Evolutionary conservation across 305 asterid species (phyloP).

Genomic region (Plantago rigida): DNA sequence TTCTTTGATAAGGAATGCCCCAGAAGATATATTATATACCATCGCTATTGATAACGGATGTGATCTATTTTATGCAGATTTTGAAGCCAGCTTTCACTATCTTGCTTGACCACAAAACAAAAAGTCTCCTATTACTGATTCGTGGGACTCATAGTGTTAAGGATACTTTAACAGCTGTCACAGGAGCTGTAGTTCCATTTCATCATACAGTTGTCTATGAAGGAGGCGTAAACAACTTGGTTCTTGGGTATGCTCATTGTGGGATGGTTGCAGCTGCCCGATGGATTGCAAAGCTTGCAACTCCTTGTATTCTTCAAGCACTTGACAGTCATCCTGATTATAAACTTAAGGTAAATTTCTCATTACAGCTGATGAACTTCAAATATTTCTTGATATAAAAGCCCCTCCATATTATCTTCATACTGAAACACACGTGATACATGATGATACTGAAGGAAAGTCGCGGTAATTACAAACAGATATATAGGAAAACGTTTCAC

Average conservation of each 20-base stretch:
- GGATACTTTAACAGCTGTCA: slow-evolving; percentile 92
- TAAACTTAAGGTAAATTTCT: slow-evolving; percentile 57
- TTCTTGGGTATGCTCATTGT: slow-evolving; percentile 92
- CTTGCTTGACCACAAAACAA: slow-evolving; percentile 60
- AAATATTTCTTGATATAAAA: not conserved
- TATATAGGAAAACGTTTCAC: no score
- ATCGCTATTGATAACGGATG: slow-evolving; percentile 8
- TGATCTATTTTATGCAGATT: slow-evolving; percentile 47
- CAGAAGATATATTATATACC: slow-evolving; percentile 7
- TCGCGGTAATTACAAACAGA: no score
- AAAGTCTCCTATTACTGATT: slow-evolving; percentile 57
- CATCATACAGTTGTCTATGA: slow-evolving; percentile 83
- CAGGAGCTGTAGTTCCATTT: slow-evolving; percentile 96
- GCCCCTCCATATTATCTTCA: no score
- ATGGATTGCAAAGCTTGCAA: slow-evolving; percentile 96
- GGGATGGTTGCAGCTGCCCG: slow-evolving; percentile 99
- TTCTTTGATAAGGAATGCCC: not conserved
- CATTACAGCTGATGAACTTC: not conserved
- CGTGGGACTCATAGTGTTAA: slow-evolving; percentile 97
- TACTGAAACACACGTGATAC: no score
- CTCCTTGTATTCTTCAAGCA: slow-evolving; percentile 65
- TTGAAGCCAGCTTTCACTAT: slow-evolving; percentile 88
- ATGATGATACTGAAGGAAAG: no score
- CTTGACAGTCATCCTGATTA: slow-evolving; percentile 58
- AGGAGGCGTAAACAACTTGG: slow-evolving; percentile 84